Percentiles rank a stretch among this genome's conserved stretches.
phyloP scores from a whole-genome alignment of 148 eudicot genomes.

The Mesembryanthemum crystallinum region DNA sequence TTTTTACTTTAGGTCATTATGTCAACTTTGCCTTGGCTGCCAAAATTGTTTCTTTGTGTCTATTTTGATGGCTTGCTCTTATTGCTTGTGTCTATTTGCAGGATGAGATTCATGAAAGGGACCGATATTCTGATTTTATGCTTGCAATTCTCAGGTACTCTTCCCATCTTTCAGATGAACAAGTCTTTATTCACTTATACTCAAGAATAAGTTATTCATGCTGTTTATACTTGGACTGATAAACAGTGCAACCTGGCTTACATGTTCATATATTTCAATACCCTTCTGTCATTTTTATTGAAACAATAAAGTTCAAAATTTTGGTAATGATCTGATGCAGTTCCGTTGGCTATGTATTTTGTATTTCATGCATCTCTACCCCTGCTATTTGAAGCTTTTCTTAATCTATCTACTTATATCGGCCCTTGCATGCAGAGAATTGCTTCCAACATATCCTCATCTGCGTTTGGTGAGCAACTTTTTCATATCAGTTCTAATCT shows the following conservation, averaged over 20 bases:
- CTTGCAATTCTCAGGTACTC: slow-evolving; percentile 85
- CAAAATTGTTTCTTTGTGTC: neutral
- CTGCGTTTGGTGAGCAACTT: slow-evolving; percentile 68
- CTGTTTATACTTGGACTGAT: neutral
- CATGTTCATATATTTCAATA: neutral
- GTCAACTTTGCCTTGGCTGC: neutral
- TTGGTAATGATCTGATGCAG: slow-evolving; percentile 12
- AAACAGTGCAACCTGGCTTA: neutral
- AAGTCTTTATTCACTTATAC: neutral
- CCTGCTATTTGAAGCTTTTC: slow-evolving; percentile 18
- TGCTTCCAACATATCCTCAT: slow-evolving; percentile 80
- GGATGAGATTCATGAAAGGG: slow-evolving; percentile 99
- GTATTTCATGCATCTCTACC: slow-evolving; percentile 18
- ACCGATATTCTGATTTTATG: slow-evolving; percentile 82
- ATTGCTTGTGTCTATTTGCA: slow-evolving; percentile 30
- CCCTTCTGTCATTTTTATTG: neutral
- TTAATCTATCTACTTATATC: slow-evolving; percentile 27
- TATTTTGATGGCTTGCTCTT: neutral
- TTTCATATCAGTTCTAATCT: neutral
- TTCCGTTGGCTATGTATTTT: slow-evolving; percentile 17
- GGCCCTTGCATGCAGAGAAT: slow-evolving; percentile 65
- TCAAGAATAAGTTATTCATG: neutral
- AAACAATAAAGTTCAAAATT: neutral
- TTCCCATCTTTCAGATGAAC: neutral
- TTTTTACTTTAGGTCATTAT: neutral